phyloP scores from a whole-genome alignment of 768 basidiomycete species.

The Suillus decipiens region DNA sequence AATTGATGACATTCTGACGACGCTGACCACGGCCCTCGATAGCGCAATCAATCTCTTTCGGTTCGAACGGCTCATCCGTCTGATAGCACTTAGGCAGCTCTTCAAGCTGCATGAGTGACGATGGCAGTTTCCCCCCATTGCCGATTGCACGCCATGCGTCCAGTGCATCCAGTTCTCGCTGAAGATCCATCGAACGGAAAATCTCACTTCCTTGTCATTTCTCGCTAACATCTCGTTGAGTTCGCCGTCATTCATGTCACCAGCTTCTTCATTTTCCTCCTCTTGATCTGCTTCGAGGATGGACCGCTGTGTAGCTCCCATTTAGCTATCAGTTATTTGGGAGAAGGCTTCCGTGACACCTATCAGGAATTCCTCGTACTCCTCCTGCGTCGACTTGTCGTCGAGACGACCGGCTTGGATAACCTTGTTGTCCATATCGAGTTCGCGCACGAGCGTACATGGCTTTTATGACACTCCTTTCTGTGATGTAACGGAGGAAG shows the following conservation, averaged over 20 bases:
- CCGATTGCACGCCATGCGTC: conserved; percentile 73
- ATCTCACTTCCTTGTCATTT: conserved; percentile 71
- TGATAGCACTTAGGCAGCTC: conserved; percentile 94
- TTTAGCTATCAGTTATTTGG: conserved; percentile 10
- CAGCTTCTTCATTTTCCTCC: conserved; percentile 86
- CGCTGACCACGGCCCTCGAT: conserved; percentile 84
- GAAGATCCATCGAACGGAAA: conserved; percentile 82
- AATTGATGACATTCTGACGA: conserved; percentile 80
- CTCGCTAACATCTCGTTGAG: conserved; percentile 92
- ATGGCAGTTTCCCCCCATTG: conserved; percentile 75
- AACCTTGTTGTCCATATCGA: conserved; percentile 98
- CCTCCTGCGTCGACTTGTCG: conserved; percentile 96
- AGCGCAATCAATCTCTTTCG: conserved; percentile 49
- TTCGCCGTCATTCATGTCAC: conserved; percentile 93
- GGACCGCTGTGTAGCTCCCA: conserved; percentile 59
- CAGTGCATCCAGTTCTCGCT: conserved; percentile 69
- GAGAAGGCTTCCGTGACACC: conserved; percentile 28
- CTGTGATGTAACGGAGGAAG: conserved; percentile 94
- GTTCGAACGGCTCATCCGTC: conserved; percentile 80
- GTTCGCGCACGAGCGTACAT: conserved; percentile 96
- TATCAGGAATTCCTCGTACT: conserved; percentile 94
- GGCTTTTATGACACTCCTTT: conserved; percentile 97
- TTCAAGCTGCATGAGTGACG: conserved; percentile 76
- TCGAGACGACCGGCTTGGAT: conserved; percentile 99
- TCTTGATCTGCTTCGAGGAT: conserved; percentile 90